Conservation (phyloP, 345 rosid species). For the Sisymbrium irio region DNA sequence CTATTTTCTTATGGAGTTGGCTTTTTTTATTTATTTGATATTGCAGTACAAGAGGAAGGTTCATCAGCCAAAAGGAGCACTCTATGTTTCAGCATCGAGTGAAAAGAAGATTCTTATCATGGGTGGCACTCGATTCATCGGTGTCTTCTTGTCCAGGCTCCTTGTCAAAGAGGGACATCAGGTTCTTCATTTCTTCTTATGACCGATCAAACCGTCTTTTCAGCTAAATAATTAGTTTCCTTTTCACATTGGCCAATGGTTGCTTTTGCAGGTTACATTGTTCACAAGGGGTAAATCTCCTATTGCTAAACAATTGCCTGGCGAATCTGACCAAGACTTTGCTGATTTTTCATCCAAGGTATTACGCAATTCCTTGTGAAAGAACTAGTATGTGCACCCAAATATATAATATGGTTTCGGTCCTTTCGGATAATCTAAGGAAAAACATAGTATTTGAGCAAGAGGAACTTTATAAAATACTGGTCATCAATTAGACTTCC, state of each 20-base stretch:
- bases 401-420: background rate
- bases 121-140: conserved; percentile 97
- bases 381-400: background rate
- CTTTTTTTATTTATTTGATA: conserved; percentile 8
- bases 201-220: background rate
- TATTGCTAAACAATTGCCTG: conserved; percentile 77
- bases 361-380: conserved; percentile 10
- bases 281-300: conserved; percentile 95
- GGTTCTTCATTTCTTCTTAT: conserved; percentile 41
- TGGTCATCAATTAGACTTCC: background rate
- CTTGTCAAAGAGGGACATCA: conserved; percentile 93
- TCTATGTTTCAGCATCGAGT: conserved; percentile 70
- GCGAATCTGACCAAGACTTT: conserved; percentile 83
- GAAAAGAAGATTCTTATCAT: conserved; percentile 87
- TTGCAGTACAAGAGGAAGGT: conserved; percentile 73
- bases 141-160: conserved; percentile 82
- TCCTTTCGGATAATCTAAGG: background rate
- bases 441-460: background rate
- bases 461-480: background rate
- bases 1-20: conserved; percentile 7
- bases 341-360: conserved; percentile 92
- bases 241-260: background rate
- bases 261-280: conserved; percentile 71
- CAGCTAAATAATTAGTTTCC: background rate
- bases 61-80: conserved; percentile 61